phyloP scores from a whole-genome alignment of 2,329 filamentous ascomycete species.

The Diaporthe sp. region DNA sequence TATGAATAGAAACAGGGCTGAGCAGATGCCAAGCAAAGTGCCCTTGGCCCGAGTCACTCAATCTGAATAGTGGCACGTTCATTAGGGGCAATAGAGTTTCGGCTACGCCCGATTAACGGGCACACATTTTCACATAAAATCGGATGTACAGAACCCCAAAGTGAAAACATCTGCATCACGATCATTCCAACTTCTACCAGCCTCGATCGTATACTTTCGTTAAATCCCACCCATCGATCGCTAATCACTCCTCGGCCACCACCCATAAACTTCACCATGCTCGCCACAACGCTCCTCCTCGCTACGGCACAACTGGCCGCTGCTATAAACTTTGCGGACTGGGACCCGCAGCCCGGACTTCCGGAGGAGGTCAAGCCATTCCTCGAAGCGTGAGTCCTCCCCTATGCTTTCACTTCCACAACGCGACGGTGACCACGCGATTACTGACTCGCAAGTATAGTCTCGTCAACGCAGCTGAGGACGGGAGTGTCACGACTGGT shows the following conservation, averaged over 20 bases:
- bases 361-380: slow-evolving; percentile 31
- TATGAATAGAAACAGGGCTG: slow-evolving; percentile 28
- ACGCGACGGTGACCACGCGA: background rate
- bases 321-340: slow-evolving; percentile 30
- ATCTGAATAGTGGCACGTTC: slow-evolving; percentile 11
- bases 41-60: background rate
- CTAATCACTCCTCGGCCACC: background rate
- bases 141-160: background rate
- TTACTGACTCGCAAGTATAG: background rate
- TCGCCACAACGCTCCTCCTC: slow-evolving; percentile 1
- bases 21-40: background rate
- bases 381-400: slow-evolving; percentile 30
- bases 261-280: background rate
- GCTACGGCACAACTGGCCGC: slow-evolving; percentile 10
- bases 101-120: background rate
- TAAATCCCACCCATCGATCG: background rate
- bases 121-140: background rate
- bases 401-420: background rate
- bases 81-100: slow-evolving; percentile 25
- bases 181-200: background rate
- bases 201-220: slow-evolving; percentile 13
- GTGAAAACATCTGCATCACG: background rate
- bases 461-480: slow-evolving; percentile 38
- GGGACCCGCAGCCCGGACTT: slow-evolving; percentile 34
- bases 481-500: slow-evolving; percentile 30